phyloP scores from a whole-genome alignment of 768 basidiomycete genomes.

The Lepiota venenata region DNA sequence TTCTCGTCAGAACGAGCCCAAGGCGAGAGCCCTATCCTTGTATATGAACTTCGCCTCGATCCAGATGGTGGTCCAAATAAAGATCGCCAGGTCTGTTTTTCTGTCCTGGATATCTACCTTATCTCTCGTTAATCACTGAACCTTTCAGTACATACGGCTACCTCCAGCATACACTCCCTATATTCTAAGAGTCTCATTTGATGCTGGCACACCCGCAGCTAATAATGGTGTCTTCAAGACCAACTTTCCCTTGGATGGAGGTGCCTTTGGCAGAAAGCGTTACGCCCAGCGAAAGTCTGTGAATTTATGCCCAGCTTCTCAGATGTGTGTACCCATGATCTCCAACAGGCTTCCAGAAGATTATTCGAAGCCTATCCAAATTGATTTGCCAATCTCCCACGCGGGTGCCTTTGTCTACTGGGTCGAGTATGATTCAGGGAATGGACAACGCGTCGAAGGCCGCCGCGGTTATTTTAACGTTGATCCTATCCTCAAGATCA shows the following conservation, averaged over 20 bases:
- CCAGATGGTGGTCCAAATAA: constrained; percentile 89
- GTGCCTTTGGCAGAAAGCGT: constrained; percentile 70
- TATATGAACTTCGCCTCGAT: constrained; percentile 85
- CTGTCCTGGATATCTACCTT: background rate
- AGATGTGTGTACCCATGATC: constrained; percentile 20
- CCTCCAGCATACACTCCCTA: constrained; percentile 90
- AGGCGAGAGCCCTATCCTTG: constrained; percentile 66
- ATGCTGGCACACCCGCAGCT: constrained; percentile 89
- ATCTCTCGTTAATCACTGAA: constrained; percentile 10
- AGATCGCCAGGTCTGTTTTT: constrained; percentile 67
- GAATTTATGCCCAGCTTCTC: constrained; percentile 8
- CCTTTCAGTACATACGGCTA: constrained; percentile 84
- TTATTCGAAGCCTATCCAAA: constrained; percentile 87
- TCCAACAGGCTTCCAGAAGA: constrained; percentile 70
- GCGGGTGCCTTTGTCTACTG: constrained; percentile 96
- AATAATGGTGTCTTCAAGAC: constrained; percentile 92
- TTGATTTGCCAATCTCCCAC: constrained; percentile 94
- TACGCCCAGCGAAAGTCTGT: constrained; percentile 77
- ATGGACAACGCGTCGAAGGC: constrained; percentile 67
- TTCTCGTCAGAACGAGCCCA: constrained; percentile 56
- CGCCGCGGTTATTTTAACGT: constrained; percentile 95
- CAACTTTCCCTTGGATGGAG: constrained; percentile 95
- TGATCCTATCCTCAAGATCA: constrained; percentile 81
- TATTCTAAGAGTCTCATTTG: constrained; percentile 85
- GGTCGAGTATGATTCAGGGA: constrained; percentile 81